These are phyloP conservation scores for Talaromyces marneffei DNA, from an alignment of 2,329 filamentous ascomycete species.

Conservation along the genomic window DNA sequence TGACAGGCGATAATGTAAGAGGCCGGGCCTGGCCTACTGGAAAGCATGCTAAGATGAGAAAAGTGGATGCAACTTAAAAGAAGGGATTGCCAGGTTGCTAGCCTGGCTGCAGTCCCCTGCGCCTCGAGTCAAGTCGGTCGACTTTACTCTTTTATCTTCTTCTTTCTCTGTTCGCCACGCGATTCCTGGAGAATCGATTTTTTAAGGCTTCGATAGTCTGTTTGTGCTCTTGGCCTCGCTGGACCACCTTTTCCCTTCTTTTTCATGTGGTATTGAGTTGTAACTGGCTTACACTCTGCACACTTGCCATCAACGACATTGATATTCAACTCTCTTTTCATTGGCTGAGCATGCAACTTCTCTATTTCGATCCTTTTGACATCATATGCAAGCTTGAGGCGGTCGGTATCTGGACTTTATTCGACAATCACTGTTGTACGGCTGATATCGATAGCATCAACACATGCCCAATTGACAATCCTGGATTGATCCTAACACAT, in stretches of 20 bases:
- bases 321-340: background rate
- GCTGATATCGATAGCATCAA: background rate
- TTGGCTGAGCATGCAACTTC: background rate
- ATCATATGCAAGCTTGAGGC: background rate
- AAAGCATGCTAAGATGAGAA: background rate
- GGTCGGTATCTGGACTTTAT: background rate
- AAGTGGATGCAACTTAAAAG: constrained; percentile 3
- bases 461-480: background rate
- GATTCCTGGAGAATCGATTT: constrained; percentile 6
- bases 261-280: background rate
- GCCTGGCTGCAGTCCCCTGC: background rate
- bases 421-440: background rate
- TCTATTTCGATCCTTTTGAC: background rate
- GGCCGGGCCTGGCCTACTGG: background rate
- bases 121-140: background rate
- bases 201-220: background rate
- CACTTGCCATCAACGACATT: background rate
- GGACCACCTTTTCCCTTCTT: background rate
- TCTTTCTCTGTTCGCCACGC: background rate
- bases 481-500: background rate
- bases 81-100: background rate
- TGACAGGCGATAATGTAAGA: background rate
- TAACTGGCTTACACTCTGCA: background rate
- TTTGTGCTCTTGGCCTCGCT: background rate
- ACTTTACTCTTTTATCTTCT: background rate